Percentiles rank a stretch among this genome's conserved stretches.
phyloP scores from a whole-genome alignment of 2,329 filamentous ascomycete species.

The Aspergillus sp. region DNA sequence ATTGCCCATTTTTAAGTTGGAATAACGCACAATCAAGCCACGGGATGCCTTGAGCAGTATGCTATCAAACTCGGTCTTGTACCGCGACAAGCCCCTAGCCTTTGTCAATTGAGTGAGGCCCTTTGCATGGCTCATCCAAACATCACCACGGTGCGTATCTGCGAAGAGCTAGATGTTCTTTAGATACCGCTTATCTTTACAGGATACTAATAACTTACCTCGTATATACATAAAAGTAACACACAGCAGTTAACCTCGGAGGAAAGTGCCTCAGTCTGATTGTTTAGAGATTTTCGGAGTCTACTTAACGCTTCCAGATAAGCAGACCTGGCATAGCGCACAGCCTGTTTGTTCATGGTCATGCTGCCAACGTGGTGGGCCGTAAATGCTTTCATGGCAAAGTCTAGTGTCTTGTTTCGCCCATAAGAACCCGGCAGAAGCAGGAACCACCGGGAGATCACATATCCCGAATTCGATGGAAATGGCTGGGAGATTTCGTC shows the following conservation, averaged over 20 bases:
- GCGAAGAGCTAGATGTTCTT: slow-evolving; percentile 24
- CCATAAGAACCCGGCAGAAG: slow-evolving; percentile 28
- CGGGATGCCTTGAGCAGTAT: slow-evolving; percentile 26
- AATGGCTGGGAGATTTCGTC: slow-evolving; percentile 24
- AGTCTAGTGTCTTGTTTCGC: slow-evolving; percentile 24
- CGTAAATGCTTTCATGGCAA: slow-evolving; percentile 25
- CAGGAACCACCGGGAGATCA: slow-evolving; percentile 23
- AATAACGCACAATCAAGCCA: slow-evolving; percentile 25
- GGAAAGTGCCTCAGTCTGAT: slow-evolving; percentile 21
- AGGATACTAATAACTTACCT: slow-evolving; percentile 17
- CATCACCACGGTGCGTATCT: slow-evolving; percentile 22
- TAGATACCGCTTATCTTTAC: not conserved
- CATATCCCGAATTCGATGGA: slow-evolving; percentile 16
- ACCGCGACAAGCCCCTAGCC: slow-evolving; percentile 23
- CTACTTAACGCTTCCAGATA: slow-evolving; percentile 26
- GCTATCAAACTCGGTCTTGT: slow-evolving; percentile 22
- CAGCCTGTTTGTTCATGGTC: slow-evolving; percentile 19
- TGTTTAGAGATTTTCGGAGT: slow-evolving; percentile 22
- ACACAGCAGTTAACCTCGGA: slow-evolving; percentile 30
- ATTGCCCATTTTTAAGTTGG: not conserved
- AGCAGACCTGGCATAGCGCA: slow-evolving; percentile 24
- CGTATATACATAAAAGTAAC: slow-evolving; percentile 30
- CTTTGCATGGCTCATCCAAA: slow-evolving; percentile 33
- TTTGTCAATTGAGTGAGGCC: slow-evolving; percentile 26
- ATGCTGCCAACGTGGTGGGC: slow-evolving; percentile 27